phyloP scores from a whole-genome alignment of 345 rosid genomes.

The Citrus inodora region DNA sequence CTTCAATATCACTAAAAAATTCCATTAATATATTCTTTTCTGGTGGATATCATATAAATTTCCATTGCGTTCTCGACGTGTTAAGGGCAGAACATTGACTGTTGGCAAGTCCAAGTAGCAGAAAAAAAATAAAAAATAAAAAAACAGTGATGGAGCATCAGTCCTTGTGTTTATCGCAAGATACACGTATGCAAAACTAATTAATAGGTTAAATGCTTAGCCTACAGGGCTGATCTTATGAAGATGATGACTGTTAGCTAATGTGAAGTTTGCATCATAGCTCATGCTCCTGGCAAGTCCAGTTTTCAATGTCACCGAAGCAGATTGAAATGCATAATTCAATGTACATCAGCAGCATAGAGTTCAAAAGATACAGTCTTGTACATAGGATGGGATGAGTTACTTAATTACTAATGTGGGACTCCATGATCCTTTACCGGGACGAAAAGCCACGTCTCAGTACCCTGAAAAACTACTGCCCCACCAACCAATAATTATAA shows the following conservation, averaged over 20 bases:
- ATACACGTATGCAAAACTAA: not conserved
- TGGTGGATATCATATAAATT: not conserved
- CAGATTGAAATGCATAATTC: not conserved
- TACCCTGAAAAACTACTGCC: conserved; percentile 6
- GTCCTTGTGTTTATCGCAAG: not conserved
- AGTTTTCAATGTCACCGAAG: not conserved
- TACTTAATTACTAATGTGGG: too few species aligned
- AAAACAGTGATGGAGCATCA: not conserved
- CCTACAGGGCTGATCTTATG: not conserved
- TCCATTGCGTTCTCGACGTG: not conserved
- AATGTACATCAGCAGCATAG: not conserved
- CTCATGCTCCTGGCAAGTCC: not conserved
- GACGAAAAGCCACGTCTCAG: conserved; percentile 16
- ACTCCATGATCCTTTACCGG: not conserved
- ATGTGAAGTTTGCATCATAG: not conserved
- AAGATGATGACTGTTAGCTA: not conserved
- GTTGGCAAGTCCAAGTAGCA: conserved; percentile 15
- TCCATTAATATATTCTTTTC: not conserved
- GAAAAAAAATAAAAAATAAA: not conserved
- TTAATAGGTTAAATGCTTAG: not conserved
- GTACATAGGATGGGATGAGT: too few species aligned
- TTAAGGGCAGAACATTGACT: conserved; percentile 3
- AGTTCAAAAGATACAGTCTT: not conserved
- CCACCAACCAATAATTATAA: conserved; percentile 2
- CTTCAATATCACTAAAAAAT: not conserved